Base-by-base conservation (phyloP, 306 rosid genomes). In the Glycyrrhiza uralensis region DNA sequence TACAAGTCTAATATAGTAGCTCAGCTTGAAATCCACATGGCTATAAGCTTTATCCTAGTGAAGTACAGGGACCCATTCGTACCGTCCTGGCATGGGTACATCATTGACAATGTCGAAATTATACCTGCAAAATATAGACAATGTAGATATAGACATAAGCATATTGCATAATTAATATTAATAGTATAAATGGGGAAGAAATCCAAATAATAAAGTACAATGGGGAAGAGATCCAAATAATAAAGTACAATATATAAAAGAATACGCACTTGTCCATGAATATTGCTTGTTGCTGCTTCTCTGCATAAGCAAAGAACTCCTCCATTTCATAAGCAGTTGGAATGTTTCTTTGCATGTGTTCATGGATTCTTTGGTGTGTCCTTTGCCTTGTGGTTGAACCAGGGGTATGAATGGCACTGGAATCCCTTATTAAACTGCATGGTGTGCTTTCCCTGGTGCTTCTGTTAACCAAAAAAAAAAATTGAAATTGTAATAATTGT, bases 381-480 rank as follows among this genome's bases (percentile, higher is more conserved):
- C 81, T 75, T 76, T 56, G 85, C 82, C 85, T 85, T 44, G 96
- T 83, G 72, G 90, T 79, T 28, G 96, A 90, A 80, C 89, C 82
- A 22, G 89, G 92, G 56, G 86, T 86, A 56, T 83, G 74, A n/a
- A 81, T 28, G 54, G 77, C 52, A 74, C 77, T 74, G 7, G 86
- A 72, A 60, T 85, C 88, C 81, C 94, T 79, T 75, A 85, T 83
- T 74, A 86, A 81, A 85, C 95, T 92, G 70, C 84, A 83, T n/a
- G 93, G 97, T 5, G 92, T 85, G 86, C 90, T 90, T 83, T 86
- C 97, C 58, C 92, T 80, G 7, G 93, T 90, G 76, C 88, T 87
- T 74, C 96, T 88, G 84, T 42, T 28, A 46, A 59, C 46, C 13
- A 55, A 55, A 7, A 20, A 65, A 36, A 11, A n/a, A n/a, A n/a